Conservation (phyloP, 208 protist genomes). For the Angomonas deanei region DNA sequence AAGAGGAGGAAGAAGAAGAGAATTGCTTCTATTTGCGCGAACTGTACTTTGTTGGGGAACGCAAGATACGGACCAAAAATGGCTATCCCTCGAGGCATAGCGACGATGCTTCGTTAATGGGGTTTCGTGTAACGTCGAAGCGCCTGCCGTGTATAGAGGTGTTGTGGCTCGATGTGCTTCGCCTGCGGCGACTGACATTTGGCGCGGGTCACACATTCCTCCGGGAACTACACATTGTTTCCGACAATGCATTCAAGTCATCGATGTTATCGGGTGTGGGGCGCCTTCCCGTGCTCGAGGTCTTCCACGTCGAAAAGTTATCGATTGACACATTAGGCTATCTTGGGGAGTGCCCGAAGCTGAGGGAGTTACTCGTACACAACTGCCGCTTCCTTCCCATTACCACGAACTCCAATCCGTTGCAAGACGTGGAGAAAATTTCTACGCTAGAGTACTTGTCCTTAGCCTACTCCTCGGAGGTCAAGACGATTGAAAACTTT, state of each 20-base stretch:
- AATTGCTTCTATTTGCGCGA: constrained; percentile 6
- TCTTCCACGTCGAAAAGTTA: constrained; percentile 45
- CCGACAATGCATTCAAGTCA: constrained; percentile 29
- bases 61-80: neutral
- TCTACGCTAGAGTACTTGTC: constrained; percentile 39
- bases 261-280: constrained; percentile 33
- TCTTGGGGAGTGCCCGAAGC: constrained; percentile 22
- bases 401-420: neutral
- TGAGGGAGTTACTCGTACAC: constrained; percentile 48
- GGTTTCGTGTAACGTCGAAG: constrained; percentile 10
- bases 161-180: constrained; percentile 47
- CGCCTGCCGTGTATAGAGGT: constrained; percentile 33
- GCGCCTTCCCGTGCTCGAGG: constrained; percentile 34
- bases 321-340: constrained; percentile 35
- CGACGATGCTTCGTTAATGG: constrained; percentile 1
- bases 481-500: constrained; percentile 33
- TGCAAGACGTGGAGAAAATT: constrained; percentile 35
- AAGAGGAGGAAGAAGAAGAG: neutral
- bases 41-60: constrained; percentile 15
- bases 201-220: constrained; percentile 9
- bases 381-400: constrained; percentile 31
- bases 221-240: constrained; percentile 47
- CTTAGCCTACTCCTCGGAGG: constrained; percentile 37
- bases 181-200: constrained; percentile 19
- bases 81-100: neutral